Percentiles rank a stretch among this genome's conserved stretches.
Conservation (phyloP, 257 asterid genomes). For the Penstemon newberryi region DNA sequence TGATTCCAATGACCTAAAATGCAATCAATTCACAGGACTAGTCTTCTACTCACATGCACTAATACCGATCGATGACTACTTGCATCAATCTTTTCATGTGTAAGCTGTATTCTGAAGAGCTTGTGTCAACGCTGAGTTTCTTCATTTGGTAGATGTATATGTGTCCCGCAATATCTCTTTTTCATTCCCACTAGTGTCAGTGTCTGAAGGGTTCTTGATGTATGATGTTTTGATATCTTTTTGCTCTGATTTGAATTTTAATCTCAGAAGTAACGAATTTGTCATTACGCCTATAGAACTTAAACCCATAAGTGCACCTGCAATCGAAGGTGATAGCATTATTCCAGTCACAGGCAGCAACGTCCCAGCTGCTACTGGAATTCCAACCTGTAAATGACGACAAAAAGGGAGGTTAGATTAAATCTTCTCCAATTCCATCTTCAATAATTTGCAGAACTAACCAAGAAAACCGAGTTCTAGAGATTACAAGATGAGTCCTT, state of each 20-base stretch:
- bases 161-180: conserved; percentile 45
- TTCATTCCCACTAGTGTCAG: conserved; percentile 32
- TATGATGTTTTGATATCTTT: conserved; percentile 40
- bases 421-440: neutral
- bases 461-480: neutral
- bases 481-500: neutral
- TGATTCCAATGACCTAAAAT: neutral
- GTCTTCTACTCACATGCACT: neutral
- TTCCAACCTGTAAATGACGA: conserved; percentile 60
- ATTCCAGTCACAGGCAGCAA: conserved; percentile 86
- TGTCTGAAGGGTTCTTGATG: conserved; percentile 40
- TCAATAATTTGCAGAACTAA: neutral
- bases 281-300: conserved; percentile 95
- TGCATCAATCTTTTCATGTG: conserved; percentile 7
- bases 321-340: conserved; percentile 94
- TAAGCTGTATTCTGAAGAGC: conserved; percentile 4
- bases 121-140: conserved; percentile 15
- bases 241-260: conserved; percentile 52
- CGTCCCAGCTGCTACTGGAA: conserved; percentile 94
- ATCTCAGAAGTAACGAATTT: conserved; percentile 77
- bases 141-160: conserved; percentile 48
- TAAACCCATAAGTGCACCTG: conserved; percentile 97
- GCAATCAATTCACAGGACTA: neutral
- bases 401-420: neutral
- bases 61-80: neutral